Evolutionary conservation across 768 basidiomycete species (phyloP).

Genomic region (Chalciporus piperatus): DNA sequence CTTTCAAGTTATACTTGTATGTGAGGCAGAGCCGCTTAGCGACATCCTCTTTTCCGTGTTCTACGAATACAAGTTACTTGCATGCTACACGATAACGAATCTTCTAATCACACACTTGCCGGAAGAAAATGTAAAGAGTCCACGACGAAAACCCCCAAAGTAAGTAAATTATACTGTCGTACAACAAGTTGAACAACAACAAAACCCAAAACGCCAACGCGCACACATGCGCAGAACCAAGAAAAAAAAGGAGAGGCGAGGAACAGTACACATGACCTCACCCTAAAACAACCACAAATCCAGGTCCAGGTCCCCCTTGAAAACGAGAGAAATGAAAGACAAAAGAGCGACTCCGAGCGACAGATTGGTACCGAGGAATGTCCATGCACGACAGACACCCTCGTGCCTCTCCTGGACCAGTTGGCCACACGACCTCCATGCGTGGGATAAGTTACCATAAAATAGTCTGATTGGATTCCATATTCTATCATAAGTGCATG

Average conservation of each 20-base stretch:
- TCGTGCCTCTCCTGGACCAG: neutral
- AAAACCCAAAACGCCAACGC: too few species aligned
- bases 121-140: too few species aligned
- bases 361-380: neutral
- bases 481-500: slow-evolving; percentile 15
- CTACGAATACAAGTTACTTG: too few species aligned
- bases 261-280: neutral
- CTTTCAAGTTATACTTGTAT: too few species aligned
- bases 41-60: too few species aligned
- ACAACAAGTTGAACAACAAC: too few species aligned
- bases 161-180: too few species aligned
- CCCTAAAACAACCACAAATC: neutral
- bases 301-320: neutral
- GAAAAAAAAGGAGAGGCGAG: neutral
- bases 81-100: too few species aligned
- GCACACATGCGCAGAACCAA: neutral
- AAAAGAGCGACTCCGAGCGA: neutral
- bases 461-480: slow-evolving; percentile 22
- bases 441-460: slow-evolving; percentile 11
- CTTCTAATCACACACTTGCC: too few species aligned
- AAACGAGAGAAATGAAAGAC: neutral
- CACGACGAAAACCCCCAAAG: too few species aligned
- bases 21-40: too few species aligned
- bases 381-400: neutral
- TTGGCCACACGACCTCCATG: neutral